These are phyloP conservation scores for Amanita brunnescens DNA, from an alignment of 768 basidiomycete species.

Conservation along the genomic window DNA sequence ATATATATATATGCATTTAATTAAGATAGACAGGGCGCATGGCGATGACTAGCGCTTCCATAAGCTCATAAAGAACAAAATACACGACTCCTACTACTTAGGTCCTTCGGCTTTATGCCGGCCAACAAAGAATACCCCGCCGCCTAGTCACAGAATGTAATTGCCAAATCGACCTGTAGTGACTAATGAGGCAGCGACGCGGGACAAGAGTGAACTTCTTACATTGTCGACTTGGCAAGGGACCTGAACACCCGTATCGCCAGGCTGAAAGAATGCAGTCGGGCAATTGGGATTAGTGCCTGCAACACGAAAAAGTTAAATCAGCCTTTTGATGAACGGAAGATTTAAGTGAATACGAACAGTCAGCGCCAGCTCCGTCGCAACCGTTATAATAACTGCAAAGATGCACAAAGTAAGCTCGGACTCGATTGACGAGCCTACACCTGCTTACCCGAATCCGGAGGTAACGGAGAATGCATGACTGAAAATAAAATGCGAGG, in stretches of 20 bases:
- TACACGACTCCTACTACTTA: too few relatives aligned
- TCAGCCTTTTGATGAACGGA: neutral
- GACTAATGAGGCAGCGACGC: neutral
- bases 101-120: too few relatives aligned
- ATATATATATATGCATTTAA: too few relatives aligned
- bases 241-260: constrained; percentile 23
- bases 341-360: constrained; percentile 12
- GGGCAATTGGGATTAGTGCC: constrained; percentile 21
- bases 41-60: too few relatives aligned
- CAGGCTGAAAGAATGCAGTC: constrained; percentile 21
- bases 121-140: too few relatives aligned
- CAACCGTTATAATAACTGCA: constrained; percentile 22
- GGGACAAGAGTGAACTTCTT: neutral
- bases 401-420: neutral
- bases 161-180: constrained; percentile 9
- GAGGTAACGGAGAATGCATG: constrained; percentile 25
- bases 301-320: constrained; percentile 6
- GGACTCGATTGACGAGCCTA: neutral
- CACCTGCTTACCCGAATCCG: constrained; percentile 20
- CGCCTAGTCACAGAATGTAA: constrained; percentile 9
- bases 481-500: constrained; percentile 8
- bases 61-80: too few relatives aligned
- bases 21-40: too few relatives aligned
- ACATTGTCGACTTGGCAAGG: constrained; percentile 25
- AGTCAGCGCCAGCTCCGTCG: constrained; percentile 19